Percentiles rank a stretch among this genome's conserved stretches.
Conservation (phyloP, 2,329 filamentous ascomycete species). For the Zymoseptoria passerinii region DNA sequence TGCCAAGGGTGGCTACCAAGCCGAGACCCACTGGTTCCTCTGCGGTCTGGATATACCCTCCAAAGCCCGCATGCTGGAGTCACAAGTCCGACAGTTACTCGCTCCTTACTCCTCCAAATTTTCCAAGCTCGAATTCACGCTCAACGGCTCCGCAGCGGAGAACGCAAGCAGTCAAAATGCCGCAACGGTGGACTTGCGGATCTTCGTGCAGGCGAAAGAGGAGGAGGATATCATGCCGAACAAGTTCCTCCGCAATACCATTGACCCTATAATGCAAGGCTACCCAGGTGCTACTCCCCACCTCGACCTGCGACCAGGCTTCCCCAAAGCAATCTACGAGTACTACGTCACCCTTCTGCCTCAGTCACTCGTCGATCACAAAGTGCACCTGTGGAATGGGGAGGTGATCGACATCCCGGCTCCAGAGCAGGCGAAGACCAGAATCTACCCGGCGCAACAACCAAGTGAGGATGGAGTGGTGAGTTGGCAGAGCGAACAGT, state of each 20-base stretch:
- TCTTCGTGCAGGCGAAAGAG: slow-evolving; percentile 30
- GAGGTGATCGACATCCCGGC: slow-evolving; percentile 27
- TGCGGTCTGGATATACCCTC: slow-evolving; percentile 38
- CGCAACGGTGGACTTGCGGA: slow-evolving; percentile 42
- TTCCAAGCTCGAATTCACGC: slow-evolving; percentile 31
- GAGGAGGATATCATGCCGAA: slow-evolving; percentile 21
- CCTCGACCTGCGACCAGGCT: slow-evolving; percentile 32
- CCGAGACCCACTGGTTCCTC: slow-evolving; percentile 39
- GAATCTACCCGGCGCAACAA: slow-evolving; percentile 28
- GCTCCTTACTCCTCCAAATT: slow-evolving; percentile 31
- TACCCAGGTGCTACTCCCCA: slow-evolving; percentile 28
- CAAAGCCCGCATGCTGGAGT: slow-evolving; percentile 41
- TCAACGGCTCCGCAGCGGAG: slow-evolving; percentile 38
- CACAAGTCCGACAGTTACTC: slow-evolving; percentile 36
- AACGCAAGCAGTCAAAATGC: slow-evolving; percentile 36
- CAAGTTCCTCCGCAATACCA: slow-evolving; percentile 33
- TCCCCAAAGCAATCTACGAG: slow-evolving; percentile 34
- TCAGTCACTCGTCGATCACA: slow-evolving; percentile 23
- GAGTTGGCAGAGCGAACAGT: slow-evolving; percentile 13
- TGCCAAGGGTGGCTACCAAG: slow-evolving; percentile 40
- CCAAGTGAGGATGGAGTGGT: slow-evolving; percentile 24
- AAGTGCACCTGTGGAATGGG: slow-evolving; percentile 25
- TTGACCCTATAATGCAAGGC: slow-evolving; percentile 37
- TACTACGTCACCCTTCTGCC: slow-evolving; percentile 35
- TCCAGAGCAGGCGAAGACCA: slow-evolving; percentile 23